These are phyloP conservation scores for Dichomitus squalens DNA, from an alignment of 1,284 basidiomycete species.

Conservation along the genomic window DNA sequence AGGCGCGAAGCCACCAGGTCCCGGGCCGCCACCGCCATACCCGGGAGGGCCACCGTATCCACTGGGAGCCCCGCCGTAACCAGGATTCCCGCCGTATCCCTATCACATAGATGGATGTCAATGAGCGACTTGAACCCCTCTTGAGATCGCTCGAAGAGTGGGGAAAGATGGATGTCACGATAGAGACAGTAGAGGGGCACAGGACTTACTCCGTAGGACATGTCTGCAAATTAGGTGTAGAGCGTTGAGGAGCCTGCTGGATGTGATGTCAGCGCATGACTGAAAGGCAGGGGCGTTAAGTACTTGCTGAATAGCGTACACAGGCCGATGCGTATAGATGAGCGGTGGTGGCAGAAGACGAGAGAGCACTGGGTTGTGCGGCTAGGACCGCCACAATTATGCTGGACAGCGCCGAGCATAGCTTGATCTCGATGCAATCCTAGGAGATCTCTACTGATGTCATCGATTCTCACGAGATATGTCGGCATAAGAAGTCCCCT, in stretches of 20 bases:
- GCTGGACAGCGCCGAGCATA: background rate
- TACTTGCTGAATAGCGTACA: background rate
- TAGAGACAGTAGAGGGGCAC: background rate
- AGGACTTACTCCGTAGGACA: constrained; percentile 18
- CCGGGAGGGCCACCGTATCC: constrained; percentile 31
- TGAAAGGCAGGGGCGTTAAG: background rate
- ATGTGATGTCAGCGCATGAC: background rate
- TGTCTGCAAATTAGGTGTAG: background rate
- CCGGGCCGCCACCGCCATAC: constrained; percentile 34
- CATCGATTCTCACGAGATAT: background rate
- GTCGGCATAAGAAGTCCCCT: background rate
- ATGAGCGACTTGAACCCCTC: background rate
- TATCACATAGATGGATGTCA: background rate
- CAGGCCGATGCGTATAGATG: background rate
- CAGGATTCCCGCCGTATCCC: constrained; percentile 30
- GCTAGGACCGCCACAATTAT: no score
- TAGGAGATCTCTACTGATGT: no score
- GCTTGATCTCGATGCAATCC: background rate
- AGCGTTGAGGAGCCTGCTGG: background rate
- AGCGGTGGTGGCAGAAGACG: constrained; percentile 1
- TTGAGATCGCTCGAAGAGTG: background rate
- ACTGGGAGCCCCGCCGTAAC: constrained; percentile 33
- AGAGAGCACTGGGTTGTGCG: background rate
- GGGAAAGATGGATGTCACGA: background rate
- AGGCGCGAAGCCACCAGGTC: constrained; percentile 45